Base-by-base conservation (phyloP, 139 green algal species). In the Edaphochlamys debaryana region DNA sequence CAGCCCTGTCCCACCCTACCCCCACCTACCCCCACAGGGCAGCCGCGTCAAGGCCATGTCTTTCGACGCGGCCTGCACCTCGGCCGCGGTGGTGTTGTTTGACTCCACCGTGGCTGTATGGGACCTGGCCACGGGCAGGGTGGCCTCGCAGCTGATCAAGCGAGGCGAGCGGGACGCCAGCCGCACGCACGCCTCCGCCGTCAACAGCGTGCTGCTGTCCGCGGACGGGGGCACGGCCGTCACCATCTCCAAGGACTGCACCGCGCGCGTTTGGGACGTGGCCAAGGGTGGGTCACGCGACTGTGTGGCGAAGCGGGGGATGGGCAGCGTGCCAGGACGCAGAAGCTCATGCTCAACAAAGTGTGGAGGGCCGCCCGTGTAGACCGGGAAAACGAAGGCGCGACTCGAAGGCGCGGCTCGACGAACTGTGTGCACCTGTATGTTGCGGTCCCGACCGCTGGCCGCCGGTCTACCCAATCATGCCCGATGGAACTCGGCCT, bases 41-140 rank as follows among this genome's bases (percentile, higher is more conserved):
- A 90, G 86, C 4, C 86, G 94, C 32, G 82, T 90, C 27, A 93
- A 93, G 80, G 83, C 68, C 67, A 89, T 94, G 67, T 86, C 91
- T 8, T 79, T 94, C 32, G 86, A 91, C 60, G 85, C 80, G 36
- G n/a, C 37, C 2, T 41, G 36, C 13, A 45, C 62, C 11, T 56
- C 58, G 0, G 79, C 70, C 19, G 87, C 82, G 0, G 42, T 92
- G 25, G 79, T 91, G 67, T 87, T 93, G 5, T 93, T 86, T 45
- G 94, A 97, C 79, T 90, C 87, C 64, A 93, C 82, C 11, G 84
- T 91, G 0, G 69, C 81, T 5, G 78, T 96, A 27, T 97, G 90
- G 87, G 90, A 95, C 82, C 70, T 95, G 34, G 56, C 40, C 4
- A 86, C 6, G 3, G 85, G 85, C 30, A 40, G 89, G 60, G 56